These are phyloP conservation scores for Adansonia gregorii DNA, from an alignment of 441 rosid genomes.

Conservation along the genomic window DNA sequence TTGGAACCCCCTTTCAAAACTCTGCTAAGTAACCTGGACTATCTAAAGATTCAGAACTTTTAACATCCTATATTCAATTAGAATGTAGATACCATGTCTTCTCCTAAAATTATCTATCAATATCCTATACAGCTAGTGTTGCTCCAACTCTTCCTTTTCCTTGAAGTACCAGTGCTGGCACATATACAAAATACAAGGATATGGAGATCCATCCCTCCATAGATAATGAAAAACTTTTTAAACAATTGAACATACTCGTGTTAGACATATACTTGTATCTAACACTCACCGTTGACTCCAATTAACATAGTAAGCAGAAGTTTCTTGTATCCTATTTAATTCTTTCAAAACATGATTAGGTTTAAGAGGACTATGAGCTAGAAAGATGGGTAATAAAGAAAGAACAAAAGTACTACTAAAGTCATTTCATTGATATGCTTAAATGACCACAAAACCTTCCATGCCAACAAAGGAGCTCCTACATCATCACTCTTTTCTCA, in stretches of 20 bases:
- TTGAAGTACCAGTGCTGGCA: neutral
- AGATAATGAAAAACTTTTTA: neutral
- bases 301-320: neutral
- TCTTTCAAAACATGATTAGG: neutral
- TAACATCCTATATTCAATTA: conserved; percentile 7
- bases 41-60: neutral
- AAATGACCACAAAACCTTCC: neutral
- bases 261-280: neutral
- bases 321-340: neutral
- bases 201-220: neutral
- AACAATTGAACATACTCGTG: neutral
- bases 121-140: neutral
- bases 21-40: neutral
- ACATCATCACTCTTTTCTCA: neutral
- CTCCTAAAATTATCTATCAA: neutral
- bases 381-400: neutral
- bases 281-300: neutral
- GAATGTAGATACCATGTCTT: conserved; percentile 6
- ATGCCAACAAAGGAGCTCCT: neutral
- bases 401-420: neutral
- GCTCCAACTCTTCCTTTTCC: neutral
- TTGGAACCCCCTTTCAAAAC: neutral
- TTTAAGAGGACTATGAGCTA: neutral
- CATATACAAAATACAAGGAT: neutral
- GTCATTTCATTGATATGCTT: neutral